Percentiles rank a stretch among this genome's conserved stretches.
Conservation (phyloP, 2,329 filamentous ascomycete genomes). For the Apiospora koreana region DNA sequence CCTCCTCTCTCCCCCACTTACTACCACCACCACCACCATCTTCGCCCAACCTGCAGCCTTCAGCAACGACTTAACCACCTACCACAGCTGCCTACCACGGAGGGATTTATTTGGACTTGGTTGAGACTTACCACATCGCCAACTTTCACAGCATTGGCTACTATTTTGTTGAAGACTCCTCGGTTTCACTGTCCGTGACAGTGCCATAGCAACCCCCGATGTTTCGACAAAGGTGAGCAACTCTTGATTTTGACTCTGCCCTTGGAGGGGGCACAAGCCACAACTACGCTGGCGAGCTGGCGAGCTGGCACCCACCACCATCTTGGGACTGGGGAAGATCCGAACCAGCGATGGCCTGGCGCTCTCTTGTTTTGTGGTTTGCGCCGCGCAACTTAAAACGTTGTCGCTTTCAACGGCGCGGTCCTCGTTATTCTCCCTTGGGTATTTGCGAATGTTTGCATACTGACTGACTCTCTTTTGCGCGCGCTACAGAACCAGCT, state of each 20-base stretch:
- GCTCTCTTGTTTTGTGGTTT: not conserved
- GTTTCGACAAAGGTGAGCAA: slow-evolving; percentile 12
- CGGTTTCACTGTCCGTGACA: slow-evolving; percentile 11
- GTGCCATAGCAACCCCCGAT: slow-evolving; percentile 6
- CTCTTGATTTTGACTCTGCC: not conserved
- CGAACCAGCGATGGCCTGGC: not conserved
- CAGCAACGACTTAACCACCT: not conserved
- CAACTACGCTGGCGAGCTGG: not conserved
- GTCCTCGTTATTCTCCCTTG: not conserved
- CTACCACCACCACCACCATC: not conserved
- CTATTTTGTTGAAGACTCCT: not conserved
- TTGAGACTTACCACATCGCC: not conserved
- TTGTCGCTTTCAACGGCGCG: not conserved
- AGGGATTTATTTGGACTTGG: slow-evolving; percentile 2
- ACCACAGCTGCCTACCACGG: not conserved
- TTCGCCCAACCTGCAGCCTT: not conserved
- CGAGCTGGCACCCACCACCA: not conserved
- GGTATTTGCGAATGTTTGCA: not conserved
- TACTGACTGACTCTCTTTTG: slow-evolving; percentile 14
- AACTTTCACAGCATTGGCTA: not conserved
- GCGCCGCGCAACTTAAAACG: not conserved
- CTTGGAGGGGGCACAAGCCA: slow-evolving; percentile 7
- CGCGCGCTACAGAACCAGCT: slow-evolving; percentile 60
- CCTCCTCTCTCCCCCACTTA: not conserved
- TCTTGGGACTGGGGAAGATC: not conserved